Percentiles rank a stretch among this genome's conserved stretches.
Conservation (phyloP, 75 land plant species). For the Ceratopteris richardii region DNA sequence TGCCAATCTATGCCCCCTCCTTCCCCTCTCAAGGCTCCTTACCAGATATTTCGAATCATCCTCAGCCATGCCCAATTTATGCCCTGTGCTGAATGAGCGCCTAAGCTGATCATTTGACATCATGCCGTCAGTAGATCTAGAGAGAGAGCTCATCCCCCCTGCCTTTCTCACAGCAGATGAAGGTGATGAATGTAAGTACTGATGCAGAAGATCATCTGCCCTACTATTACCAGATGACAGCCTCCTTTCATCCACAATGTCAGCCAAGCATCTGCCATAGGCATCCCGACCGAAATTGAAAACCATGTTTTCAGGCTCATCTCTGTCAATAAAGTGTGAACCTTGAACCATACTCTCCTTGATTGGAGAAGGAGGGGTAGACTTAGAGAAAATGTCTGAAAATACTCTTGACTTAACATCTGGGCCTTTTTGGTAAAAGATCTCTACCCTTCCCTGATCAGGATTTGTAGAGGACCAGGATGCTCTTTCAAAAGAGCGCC, state of each 20-base stretch:
- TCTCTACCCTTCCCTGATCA: not conserved
- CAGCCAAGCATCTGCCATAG: constrained; percentile 2
- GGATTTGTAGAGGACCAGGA: not conserved
- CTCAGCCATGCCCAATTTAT: too few relatives aligned
- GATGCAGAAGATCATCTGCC: not conserved
- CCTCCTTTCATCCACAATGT: not conserved
- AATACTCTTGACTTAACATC: not conserved
- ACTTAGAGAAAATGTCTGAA: not conserved
- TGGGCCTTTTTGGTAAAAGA: not conserved
- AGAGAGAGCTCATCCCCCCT: not conserved
- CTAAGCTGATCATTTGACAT: not conserved
- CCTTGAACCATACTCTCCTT: not conserved
- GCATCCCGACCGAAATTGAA: not conserved
- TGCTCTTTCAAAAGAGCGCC: not conserved
- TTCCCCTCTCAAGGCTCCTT: too few relatives aligned
- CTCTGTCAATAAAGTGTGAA: constrained; percentile 1
- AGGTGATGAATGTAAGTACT: not conserved
- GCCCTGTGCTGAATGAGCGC: not conserved
- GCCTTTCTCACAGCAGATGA: not conserved
- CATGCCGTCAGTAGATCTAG: constrained; percentile 3
- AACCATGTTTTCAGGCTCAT: constrained; percentile 1
- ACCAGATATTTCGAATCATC: too few relatives aligned
- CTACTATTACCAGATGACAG: not conserved
- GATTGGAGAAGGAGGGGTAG: not conserved
- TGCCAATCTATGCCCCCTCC: too few relatives aligned